Base-by-base conservation (phyloP, 176 grass and related monocot species). In the Phoenix dactylifera region DNA sequence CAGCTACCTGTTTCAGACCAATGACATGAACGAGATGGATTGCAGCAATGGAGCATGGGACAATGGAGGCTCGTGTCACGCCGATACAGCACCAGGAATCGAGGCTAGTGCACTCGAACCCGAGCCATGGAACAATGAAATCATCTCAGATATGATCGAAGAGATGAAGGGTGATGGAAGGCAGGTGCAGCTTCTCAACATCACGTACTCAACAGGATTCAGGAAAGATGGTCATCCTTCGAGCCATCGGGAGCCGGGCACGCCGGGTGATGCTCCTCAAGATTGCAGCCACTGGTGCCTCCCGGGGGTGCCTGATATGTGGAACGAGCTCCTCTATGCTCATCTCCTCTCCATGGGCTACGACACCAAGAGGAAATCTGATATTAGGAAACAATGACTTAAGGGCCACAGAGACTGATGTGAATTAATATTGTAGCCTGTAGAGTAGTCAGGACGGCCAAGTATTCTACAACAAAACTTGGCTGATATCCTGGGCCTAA, bases 281-380 rank as follows among this genome's bases (percentile, higher is more conserved):
- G 79, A 82, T 57, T 82, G 73, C 26, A 82, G 79, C 67, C 79
- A 82, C 22, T 82, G 79, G 79, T 82, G 73, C 49, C 59, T 82
- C 22, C 79, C 79, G 3, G 73, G 79, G 18, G 62, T 82, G 23
- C 79, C 79, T 0, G 79, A 82, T 61, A 56, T 67, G 9, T 82
- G 79, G 79, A 82, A 82, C 24, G 60, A 77, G 20, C 16, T 82
- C 17, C 65, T 82, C 50, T 82, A 77, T 24, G 79, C 79, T 24
- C 28, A 66, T 28, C 72, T 82, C 29, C 55, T 77, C 19, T 67
- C 66, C 0, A 63, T 52, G 44, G 51, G 24, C 1, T 80, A 56
- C 26, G 28, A 60, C 22, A 61, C 10, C 35, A 44, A 44, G 10
- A 44, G 9, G 6, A 44, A 44, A 44, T 14, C 14, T 44, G 9